Evolutionary conservation across 108 stramenopile species (phyloP), one percentile per base, ranked within the genome.

Genomic region (Cyclostephanos tholiformis): DNA sequence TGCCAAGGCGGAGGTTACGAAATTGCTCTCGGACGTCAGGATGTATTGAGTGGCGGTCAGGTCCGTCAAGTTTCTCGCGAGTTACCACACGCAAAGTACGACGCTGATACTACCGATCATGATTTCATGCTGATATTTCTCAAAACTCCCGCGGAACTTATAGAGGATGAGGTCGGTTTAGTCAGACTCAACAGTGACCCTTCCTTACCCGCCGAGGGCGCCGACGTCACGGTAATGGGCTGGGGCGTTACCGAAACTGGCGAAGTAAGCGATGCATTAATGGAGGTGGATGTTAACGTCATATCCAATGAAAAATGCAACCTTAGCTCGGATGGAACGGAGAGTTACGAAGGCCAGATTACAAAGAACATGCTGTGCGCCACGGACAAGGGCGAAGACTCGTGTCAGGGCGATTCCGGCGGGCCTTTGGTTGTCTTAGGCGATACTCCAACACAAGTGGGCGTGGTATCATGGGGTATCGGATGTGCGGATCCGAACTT

Each of bases 141-240:
- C 17, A 8, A 12, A 5, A 17, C 52, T 9, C 17, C 61, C 0
- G 59, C 59, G 2, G 35, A 32, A 0, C 59, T 60, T 25, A 1
- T 51, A 23, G 26, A 67, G 13, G 59, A 16, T 38, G n/a, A 39
- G 19, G 58, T 74, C 14, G 49, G 27, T 20, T 64, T 71, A 10
- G 66, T 79, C 61, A 62, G 65, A 14, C 53, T 88, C 32, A 88
- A 84, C 56, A 12, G 19, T 10, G 82, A 85, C 51, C 11, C 65
- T 0, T 39, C 43, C 1, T 35, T 72, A 29, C 87, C 87, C 1
- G n/a, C 26, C 0, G 63, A 32, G 52, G 81, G 79, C 0, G 48
- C 56, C 13, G 60, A 48, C 0, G 76, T 91, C 3, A 86, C 83
- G 1, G 84, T 85, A 4, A 75, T 87, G 62, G 91, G 91, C 22